phyloP scores from a whole-genome alignment of 164 flowering plant genomes.

The Liriodendron chinense region DNA sequence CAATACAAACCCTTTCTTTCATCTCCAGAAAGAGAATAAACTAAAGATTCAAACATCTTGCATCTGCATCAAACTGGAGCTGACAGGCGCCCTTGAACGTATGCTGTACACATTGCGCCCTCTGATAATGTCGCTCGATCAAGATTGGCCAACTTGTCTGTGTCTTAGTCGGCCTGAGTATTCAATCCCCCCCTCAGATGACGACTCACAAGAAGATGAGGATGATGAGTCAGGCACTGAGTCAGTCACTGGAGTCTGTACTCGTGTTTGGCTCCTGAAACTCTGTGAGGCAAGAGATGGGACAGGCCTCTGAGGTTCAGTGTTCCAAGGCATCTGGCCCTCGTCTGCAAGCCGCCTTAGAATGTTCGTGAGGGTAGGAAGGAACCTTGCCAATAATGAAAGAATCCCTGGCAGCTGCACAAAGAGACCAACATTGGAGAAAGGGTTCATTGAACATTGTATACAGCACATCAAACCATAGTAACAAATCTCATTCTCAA shows the following conservation, averaged over 20 bases:
- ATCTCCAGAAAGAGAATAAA: not conserved
- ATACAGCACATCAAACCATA: no score
- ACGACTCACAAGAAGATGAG: slow-evolving; percentile 28
- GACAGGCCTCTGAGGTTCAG: slow-evolving; percentile 24
- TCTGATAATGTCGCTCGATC: no score
- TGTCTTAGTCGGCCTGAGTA: slow-evolving; percentile 35
- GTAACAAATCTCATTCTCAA: no score
- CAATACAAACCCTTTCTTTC: not conserved
- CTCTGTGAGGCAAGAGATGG: slow-evolving; percentile 25
- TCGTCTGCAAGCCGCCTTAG: slow-evolving; percentile 43
- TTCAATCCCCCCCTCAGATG: slow-evolving; percentile 28
- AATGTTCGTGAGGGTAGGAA: slow-evolving; percentile 54
- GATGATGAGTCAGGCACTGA: slow-evolving; percentile 29
- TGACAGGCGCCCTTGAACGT: not conserved
- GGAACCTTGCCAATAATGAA: slow-evolving; percentile 43
- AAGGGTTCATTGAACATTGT: no score
- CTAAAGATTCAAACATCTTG: not conserved
- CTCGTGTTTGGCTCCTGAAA: slow-evolving; percentile 25
- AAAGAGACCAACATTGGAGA: not conserved
- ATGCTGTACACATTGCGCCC: not conserved
- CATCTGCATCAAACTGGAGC: not conserved
- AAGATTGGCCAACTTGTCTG: slow-evolving; percentile 18
- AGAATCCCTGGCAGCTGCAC: slow-evolving; percentile 56
- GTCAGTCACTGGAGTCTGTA: slow-evolving; percentile 10
- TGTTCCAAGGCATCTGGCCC: slow-evolving; percentile 28